These are phyloP conservation scores for Aspergillaceae sp. DNA, from an alignment of 2,329 filamentous ascomycete species.

Conservation along the genomic window DNA sequence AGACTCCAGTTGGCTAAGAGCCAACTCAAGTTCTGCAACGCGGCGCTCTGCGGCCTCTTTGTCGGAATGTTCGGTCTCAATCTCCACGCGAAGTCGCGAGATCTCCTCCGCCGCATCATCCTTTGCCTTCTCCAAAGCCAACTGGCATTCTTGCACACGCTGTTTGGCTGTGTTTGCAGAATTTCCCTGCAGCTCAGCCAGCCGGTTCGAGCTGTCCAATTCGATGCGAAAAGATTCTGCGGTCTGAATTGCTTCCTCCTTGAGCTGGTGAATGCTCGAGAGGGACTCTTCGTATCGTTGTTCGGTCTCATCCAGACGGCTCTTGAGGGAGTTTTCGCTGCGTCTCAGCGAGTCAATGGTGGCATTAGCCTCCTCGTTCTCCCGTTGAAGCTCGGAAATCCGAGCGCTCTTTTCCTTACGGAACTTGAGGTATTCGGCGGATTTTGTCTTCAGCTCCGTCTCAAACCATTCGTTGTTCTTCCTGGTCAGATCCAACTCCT, in stretches of 20 bases:
- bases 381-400: slow-evolving; percentile 78
- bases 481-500: slow-evolving; percentile 80
- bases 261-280: slow-evolving; percentile 71
- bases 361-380: slow-evolving; percentile 74
- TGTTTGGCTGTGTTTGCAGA: slow-evolving; percentile 52
- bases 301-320: slow-evolving; percentile 73
- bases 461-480: slow-evolving; percentile 92
- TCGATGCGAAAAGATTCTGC: slow-evolving; percentile 83
- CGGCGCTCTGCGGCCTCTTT: slow-evolving; percentile 54
- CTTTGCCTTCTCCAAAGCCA: slow-evolving; percentile 48
- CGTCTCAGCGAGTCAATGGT: slow-evolving; percentile 69
- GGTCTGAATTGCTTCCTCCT: slow-evolving; percentile 71
- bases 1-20: slow-evolving; percentile 53
- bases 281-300: slow-evolving; percentile 80
- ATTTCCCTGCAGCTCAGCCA: slow-evolving; percentile 63
- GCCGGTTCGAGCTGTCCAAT: slow-evolving; percentile 67
- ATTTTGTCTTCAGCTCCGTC: slow-evolving; percentile 82
- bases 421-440: slow-evolving; percentile 75
- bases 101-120: slow-evolving; percentile 56
- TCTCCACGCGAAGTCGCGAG: slow-evolving; percentile 44
- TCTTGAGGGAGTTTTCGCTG: slow-evolving; percentile 70
- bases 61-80: slow-evolving; percentile 50
- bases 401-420: slow-evolving; percentile 90
- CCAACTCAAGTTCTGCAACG: slow-evolving; percentile 56
- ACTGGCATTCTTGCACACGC: slow-evolving; percentile 51